Evolutionary conservation across 176 grass and related monocot species (phyloP), one percentile per base, ranked within the genome.

Genomic region (Poa annua): DNA sequence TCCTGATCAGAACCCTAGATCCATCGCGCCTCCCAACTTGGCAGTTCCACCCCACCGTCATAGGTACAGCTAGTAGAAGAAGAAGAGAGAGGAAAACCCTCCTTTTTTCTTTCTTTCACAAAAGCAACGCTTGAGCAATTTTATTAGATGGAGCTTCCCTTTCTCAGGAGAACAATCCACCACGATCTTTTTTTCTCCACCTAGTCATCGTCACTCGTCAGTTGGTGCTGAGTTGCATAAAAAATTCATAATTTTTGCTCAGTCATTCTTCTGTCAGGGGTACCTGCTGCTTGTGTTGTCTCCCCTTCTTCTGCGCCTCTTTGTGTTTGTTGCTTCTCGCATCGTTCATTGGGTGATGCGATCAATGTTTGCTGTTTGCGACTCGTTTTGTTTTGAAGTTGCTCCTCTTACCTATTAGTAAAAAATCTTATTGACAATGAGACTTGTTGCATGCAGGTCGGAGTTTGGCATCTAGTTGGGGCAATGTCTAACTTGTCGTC

Each of bases 161-260:
- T 66, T 66, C 8, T 66, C 64, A n/a, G n/a, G n/a, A 36, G 64
- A 66, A 38, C 64, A 36, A 66, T 66, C 64, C 64, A 38, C 33
- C 15, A 4, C 64, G 17, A 19, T 5, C 34, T 4, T 67, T 38
- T 49, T 62, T 6, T 38, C 15, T 15, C 60, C 60, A 63, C 60
- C 60, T 34, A 65, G 62, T 65, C n/a, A n/a, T n/a, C 29, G 62
- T 6, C 62, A 65, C n/a, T n/a, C n/a, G n/a, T 17, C 26, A 17
- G 62, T 65, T 65, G 62, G 62, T 32, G 62, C 29, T 65, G 62
- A 65, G 33, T 64, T 34, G 61, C 61, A 34, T 64, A 13, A 34
- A 33, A 29, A 7, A 16, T 29, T 16, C 26, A 64, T 17, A 34
- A 16, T 65, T 64, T 55, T 34, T 65, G 62, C 17, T 65, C 15